Conservation (phyloP, 129 eudicot genomes). For the Helichrysum umbraculigerum region DNA sequence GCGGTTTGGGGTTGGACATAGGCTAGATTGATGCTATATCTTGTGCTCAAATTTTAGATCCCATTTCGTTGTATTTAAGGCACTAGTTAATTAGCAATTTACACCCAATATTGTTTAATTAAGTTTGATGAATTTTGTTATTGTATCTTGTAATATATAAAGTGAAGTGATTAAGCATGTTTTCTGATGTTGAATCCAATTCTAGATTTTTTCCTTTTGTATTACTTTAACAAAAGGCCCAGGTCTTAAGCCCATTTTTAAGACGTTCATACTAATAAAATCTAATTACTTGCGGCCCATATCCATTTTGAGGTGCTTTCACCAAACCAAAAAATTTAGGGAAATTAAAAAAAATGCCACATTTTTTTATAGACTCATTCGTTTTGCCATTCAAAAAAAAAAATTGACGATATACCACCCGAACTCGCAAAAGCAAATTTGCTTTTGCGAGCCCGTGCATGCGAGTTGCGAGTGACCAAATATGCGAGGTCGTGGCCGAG, state of each 20-base stretch:
- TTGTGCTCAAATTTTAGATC: neutral
- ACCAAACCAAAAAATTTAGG: no score
- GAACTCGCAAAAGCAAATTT: no score
- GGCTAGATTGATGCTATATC: neutral
- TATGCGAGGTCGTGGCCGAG: no score
- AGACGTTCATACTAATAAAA: no score
- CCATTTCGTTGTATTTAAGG: neutral
- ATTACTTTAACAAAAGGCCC: neutral
- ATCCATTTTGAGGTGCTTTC: no score
- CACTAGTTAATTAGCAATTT: neutral
- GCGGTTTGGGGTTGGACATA: conserved; percentile 52
- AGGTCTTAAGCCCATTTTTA: neutral
- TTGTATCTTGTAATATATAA: neutral
- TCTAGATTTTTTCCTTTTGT: neutral
- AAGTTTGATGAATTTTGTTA: neutral
- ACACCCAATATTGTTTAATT: neutral
- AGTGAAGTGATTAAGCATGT: neutral
- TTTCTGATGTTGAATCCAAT: neutral
- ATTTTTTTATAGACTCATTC: no score
- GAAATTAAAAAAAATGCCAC: no score
- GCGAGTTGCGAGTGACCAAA: no score
- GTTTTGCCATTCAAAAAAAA: no score
- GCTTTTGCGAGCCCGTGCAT: no score
- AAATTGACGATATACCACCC: no score
- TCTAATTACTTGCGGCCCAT: no score